Evolutionary conservation across 139 green algal genomes (phyloP).

Genomic region (Auxenochlorella pyrenoidosa): DNA sequence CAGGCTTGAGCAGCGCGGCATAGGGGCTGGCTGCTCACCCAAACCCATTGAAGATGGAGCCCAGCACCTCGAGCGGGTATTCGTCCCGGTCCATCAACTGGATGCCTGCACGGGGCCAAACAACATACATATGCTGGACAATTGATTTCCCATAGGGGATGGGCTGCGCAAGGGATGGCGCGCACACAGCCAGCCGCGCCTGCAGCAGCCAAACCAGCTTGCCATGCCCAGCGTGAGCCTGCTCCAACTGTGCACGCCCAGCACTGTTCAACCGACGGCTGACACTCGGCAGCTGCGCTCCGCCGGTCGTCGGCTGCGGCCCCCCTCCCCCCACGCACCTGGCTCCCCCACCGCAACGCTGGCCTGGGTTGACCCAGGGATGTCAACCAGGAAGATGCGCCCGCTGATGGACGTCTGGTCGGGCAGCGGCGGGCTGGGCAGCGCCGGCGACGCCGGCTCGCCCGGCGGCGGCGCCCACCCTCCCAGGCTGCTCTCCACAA

Average conservation of each 20-base stretch:
- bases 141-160: no score
- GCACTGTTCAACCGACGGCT: no score
- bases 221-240: no score
- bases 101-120: constrained; percentile 48
- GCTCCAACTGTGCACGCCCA: no score
- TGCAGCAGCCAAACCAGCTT: no score
- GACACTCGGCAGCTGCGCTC: no score
- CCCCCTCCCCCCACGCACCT: background rate
- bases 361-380: constrained; percentile 22
- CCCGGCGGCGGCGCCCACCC: constrained; percentile 53
- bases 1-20: no score
- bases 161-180: no score
- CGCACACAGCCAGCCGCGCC: no score
- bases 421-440: constrained; percentile 53
- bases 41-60: constrained; percentile 79
- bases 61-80: constrained; percentile 71
- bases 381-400: constrained; percentile 67
- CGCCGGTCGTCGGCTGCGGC: no score
- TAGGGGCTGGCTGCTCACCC: constrained; percentile 39
- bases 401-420: constrained; percentile 30
- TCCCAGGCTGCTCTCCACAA: constrained; percentile 55
- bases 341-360: background rate
- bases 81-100: constrained; percentile 68
- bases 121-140: no score
- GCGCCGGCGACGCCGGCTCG: constrained; percentile 50